These are phyloP conservation scores for Candida sithepensis DNA, from an alignment of 805 yeast genomes.

Conservation along the genomic window DNA sequence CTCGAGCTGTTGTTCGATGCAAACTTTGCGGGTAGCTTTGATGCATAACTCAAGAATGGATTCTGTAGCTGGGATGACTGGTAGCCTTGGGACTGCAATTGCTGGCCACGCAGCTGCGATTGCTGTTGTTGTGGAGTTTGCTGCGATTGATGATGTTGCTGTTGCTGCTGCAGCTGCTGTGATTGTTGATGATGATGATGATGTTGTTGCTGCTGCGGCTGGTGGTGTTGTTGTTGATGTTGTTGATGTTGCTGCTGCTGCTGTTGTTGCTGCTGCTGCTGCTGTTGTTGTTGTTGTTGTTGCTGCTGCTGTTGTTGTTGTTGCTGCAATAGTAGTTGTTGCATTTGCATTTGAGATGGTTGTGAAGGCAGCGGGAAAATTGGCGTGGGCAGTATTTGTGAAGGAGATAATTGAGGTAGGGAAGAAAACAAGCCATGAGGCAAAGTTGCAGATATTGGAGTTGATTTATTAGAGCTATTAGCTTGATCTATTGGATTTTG, in stretches of 20 bases:
- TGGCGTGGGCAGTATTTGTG: conserved; percentile 28
- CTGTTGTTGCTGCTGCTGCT: conserved; percentile 1
- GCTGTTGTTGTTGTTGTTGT: conserved; percentile 5
- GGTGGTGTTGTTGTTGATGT: conserved; percentile 1
- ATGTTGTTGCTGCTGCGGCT: neutral
- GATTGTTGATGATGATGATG: neutral
- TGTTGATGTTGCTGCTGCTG: conserved; percentile 1
- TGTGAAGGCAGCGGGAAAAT: conserved; percentile 21
- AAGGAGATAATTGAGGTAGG: conserved; percentile 32
- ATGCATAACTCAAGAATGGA: conserved; percentile 5
- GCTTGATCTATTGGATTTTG: conserved; percentile 12
- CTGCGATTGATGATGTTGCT: conserved; percentile 2
- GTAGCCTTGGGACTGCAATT: conserved; percentile 1
- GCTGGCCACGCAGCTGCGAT: conserved; percentile 20
- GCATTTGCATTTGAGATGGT: conserved; percentile 23
- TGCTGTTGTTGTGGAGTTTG: neutral
- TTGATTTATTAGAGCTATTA: conserved; percentile 24
- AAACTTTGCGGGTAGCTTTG: conserved; percentile 25
- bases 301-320: conserved; percentile 13
- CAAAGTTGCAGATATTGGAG: conserved; percentile 27
- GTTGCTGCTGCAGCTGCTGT: neutral
- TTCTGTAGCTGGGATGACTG: conserved; percentile 1
- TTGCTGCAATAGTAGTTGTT: conserved; percentile 19
- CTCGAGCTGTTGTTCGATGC: conserved; percentile 20
- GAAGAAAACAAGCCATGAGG: conserved; percentile 28